phyloP scores from a whole-genome alignment of 176 grass and related monocot genomes.

The Raddia distichophylla region DNA sequence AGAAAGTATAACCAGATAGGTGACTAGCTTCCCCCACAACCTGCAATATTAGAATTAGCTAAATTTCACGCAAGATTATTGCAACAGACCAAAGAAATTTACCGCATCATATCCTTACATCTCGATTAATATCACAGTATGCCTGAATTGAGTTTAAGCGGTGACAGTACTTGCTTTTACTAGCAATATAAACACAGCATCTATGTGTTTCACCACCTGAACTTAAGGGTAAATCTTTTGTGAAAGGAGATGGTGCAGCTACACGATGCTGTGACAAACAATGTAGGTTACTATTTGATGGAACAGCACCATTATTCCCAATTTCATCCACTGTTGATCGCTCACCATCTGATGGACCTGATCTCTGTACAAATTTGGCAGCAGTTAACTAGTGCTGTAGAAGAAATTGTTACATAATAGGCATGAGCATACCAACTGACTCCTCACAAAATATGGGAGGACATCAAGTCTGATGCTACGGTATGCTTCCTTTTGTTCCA shows the following conservation, averaged over 20 bases:
- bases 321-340: conserved; percentile 52
- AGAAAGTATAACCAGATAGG: conserved; percentile 93
- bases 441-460: conserved; percentile 85
- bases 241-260: conserved; percentile 78
- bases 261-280: conserved; percentile 77
- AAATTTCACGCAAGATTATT: conserved; percentile 42
- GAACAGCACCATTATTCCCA: conserved; percentile 50
- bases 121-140: conserved; percentile 95
- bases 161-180: conserved; percentile 90
- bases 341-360: conserved; percentile 57
- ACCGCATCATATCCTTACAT: conserved; percentile 61
- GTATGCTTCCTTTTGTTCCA: conserved; percentile 79
- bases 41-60: conserved; percentile 45
- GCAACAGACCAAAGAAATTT: background rate
- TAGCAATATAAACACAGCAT: conserved; percentile 90
- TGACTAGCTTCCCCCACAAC: conserved; percentile 89
- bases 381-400: conserved; percentile 26
- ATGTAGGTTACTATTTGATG: conserved; percentile 65
- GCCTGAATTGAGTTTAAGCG: conserved; percentile 90
- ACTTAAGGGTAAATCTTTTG: conserved; percentile 41
- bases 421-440: conserved; percentile 79
- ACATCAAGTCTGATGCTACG: conserved; percentile 90
- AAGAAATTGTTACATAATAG: conserved; percentile 13
- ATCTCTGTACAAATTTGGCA: conserved; percentile 64
- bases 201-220: conserved; percentile 55